These are phyloP conservation scores for Boechera stricta DNA, from an alignment of 345 rosid genomes.

Conservation along the genomic window DNA sequence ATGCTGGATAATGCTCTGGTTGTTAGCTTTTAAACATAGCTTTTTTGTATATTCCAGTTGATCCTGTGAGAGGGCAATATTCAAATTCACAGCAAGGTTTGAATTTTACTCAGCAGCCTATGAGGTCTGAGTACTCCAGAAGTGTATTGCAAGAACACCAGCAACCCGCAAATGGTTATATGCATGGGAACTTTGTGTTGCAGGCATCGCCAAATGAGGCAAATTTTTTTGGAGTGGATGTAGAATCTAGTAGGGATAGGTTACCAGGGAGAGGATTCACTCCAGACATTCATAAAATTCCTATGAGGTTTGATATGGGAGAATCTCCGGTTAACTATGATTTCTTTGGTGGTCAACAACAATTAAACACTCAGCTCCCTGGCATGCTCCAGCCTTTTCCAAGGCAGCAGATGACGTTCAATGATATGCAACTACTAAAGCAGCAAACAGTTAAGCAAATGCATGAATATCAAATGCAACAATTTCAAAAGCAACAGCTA, in stretches of 20 bases:
- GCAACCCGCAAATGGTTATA: conserved; percentile 63
- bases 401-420: conserved; percentile 71
- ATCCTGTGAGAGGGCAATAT: conserved; percentile 59
- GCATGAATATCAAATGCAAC: conserved; percentile 82
- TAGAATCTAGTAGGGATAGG: conserved; percentile 59
- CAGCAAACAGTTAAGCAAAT: conserved; percentile 79
- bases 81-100: conserved; percentile 61
- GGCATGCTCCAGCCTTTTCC: conserved; percentile 67
- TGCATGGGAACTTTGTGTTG: conserved; percentile 59
- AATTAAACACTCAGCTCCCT: conserved; percentile 61
- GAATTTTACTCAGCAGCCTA: conserved; percentile 56
- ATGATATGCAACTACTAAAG: conserved; percentile 79
- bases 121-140: conserved; percentile 63
- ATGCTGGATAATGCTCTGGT: neutral
- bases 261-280: conserved; percentile 59
- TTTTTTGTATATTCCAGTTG: conserved; percentile 59
- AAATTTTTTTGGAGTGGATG: conserved; percentile 66
- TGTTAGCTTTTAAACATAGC: conserved; percentile 25
- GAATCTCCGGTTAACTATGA: conserved; percentile 74
- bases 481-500: conserved; percentile 58
- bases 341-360: conserved; percentile 75
- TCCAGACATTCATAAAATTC: conserved; percentile 55
- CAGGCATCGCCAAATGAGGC: conserved; percentile 63
- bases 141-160: conserved; percentile 62
- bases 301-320: conserved; percentile 56